Conservation (phyloP, 306 rosid genomes). For the Pterocarpus macrocarpus region DNA sequence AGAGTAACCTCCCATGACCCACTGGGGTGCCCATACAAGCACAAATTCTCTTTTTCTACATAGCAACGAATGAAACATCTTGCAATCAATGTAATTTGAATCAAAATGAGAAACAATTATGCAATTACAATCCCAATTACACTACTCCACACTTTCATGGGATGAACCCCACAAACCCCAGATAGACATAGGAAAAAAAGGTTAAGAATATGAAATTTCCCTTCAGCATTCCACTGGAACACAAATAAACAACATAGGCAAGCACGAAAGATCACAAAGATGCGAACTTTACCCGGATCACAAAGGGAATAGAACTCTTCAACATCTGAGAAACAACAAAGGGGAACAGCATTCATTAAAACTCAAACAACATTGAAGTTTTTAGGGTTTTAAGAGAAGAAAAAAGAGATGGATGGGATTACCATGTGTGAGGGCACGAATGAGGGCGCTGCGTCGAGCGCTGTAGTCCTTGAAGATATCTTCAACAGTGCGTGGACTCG, state of each 20-base stretch:
- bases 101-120: not conserved
- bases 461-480: slow-evolving; percentile 73
- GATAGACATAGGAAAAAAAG: not conserved
- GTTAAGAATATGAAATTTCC: not conserved
- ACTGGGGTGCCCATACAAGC: slow-evolving; percentile 66
- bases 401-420: not conserved
- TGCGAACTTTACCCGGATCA: slow-evolving; percentile 61
- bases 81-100: not conserved
- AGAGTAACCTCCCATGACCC: slow-evolving; percentile 67
- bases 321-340: slow-evolving; percentile 53
- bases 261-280: not conserved
- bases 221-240: not conserved
- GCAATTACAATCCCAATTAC: not conserved
- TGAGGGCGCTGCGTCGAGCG: slow-evolving; percentile 63
- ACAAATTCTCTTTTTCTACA: slow-evolving; percentile 67
- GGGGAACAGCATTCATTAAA: slow-evolving; percentile 26
- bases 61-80: not conserved
- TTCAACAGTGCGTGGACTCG: slow-evolving; percentile 65
- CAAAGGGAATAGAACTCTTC: slow-evolving; percentile 63
- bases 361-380: not conserved
- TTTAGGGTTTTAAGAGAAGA: not conserved
- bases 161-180: not conserved
- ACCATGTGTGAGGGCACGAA: slow-evolving; percentile 65
- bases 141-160: not conserved
- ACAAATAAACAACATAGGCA: not conserved